These are phyloP conservation scores for Monilinia fructigena DNA, from an alignment of 2,329 filamentous ascomycete genomes.

Conservation along the genomic window DNA sequence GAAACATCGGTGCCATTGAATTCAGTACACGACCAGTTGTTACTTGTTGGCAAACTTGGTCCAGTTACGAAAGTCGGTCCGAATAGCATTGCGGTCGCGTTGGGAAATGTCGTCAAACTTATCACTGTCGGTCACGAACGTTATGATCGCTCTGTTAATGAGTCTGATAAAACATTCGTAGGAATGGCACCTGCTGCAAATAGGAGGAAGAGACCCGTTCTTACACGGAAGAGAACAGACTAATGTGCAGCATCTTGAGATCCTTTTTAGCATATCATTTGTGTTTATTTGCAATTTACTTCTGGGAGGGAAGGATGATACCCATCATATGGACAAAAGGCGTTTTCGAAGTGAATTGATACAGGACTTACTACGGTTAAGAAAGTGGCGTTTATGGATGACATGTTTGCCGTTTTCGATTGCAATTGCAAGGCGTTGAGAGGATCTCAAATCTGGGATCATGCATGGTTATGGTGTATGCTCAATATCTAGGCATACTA, in stretches of 20 bases:
- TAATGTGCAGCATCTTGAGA: conserved; percentile 6
- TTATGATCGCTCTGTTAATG: conserved; percentile 48
- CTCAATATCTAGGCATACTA: not conserved
- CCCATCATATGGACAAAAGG: conserved; percentile 22
- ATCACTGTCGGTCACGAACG: conserved; percentile 65
- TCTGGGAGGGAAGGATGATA: conserved; percentile 22
- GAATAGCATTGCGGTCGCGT: conserved; percentile 64
- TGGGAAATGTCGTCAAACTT: conserved; percentile 72
- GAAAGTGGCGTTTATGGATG: conserved; percentile 17
- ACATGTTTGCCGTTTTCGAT: not conserved
- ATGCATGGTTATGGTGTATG: not conserved
- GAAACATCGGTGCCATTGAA: conserved; percentile 27
- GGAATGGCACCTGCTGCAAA: conserved; percentile 30
- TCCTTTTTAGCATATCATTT: conserved; percentile 18
- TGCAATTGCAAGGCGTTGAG: not conserved
- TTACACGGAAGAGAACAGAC: conserved; percentile 16
- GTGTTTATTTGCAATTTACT: conserved; percentile 13
- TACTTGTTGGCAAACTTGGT: conserved; percentile 65
- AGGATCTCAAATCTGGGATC: not conserved
- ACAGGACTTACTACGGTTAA: conserved; percentile 3
- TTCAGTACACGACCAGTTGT: conserved; percentile 43
- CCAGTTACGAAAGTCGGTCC: conserved; percentile 63
- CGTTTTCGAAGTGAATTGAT: conserved; percentile 17
- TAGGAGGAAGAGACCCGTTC: conserved; percentile 20
- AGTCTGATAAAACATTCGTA: conserved; percentile 33